These are phyloP conservation scores for Catharanthus roseus DNA, from an alignment of 257 asterid species.

Conservation along the genomic window DNA sequence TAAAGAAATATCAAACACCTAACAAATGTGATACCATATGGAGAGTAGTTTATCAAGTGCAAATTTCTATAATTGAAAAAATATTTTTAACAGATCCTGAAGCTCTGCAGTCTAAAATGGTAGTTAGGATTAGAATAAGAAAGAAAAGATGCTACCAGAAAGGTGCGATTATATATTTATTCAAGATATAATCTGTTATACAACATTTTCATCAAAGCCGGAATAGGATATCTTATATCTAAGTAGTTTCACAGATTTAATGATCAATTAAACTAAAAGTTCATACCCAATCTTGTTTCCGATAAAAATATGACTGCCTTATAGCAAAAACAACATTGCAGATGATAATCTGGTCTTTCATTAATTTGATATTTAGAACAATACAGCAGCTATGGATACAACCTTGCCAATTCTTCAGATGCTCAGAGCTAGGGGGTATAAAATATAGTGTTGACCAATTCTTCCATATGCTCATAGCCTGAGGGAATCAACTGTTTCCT, in stretches of 20 bases:
- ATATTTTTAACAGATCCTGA: not conserved
- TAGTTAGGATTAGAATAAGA: not conserved
- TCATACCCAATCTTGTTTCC: not conserved
- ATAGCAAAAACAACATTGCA: too few species aligned
- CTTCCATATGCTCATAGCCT: not conserved
- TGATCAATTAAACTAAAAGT: not conserved
- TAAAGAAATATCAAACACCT: not conserved
- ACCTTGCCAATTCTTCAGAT: not conserved
- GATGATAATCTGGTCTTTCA: not conserved
- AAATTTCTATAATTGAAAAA: not conserved
- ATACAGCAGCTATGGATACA: not conserved
- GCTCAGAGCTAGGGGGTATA: not conserved
- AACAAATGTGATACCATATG: not conserved
- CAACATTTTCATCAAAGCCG: not conserved
- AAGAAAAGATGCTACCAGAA: too few species aligned
- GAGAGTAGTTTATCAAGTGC: not conserved
- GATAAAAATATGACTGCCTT: not conserved
- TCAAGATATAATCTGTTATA: not conserved
- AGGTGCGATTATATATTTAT: too few species aligned
- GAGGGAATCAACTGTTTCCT: not conserved
- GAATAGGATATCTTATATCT: not conserved
- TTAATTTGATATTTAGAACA: too few species aligned
- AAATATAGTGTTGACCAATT: too few species aligned
- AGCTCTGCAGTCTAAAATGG: not conserved
- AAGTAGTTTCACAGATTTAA: not conserved